Evolutionary conservation across 192 early-diverging fungal species (phyloP), one percentile per base, ranked within the genome.

Genomic region (Coemansia sp.): DNA sequence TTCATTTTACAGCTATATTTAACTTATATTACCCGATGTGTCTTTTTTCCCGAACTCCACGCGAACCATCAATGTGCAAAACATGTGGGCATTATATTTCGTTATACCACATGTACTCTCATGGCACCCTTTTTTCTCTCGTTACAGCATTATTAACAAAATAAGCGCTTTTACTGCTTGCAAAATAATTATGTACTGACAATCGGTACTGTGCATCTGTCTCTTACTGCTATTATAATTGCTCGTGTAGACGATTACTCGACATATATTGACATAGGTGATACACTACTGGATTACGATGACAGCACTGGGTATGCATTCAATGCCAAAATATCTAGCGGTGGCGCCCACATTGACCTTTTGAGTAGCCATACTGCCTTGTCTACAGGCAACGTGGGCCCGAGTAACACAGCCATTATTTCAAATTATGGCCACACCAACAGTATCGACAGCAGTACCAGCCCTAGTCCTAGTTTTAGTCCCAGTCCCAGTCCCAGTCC

Each of bases 341-440:
- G 56, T n/a, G 56, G 39, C 16, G 56, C 56, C 32, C 56, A 58
- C 15, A 40, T 6, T n/a, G 56, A 58, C 37, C 5, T 58, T 40
- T 40, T 58, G 26, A 40, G 13, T 37, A 37, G 56, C 32, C 42
- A 26, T 43, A 45, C 40, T 53, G 56, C 18, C 19, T 5, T 52
- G 5, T 23, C 40, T 13, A 13, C 23, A 39, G 15, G 10, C 32
- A n/a, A 5, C 13, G 6, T 21, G 13, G 39, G 9, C 26, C 26
- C 3, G 26, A 26, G 26, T 26, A 26, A 26, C 26, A 26, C 26
- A 26, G 26, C 3, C 3, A 26, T 26, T 0, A 26, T 26, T 26
- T 26, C 26, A 26, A 26, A 26, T 26, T 26, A 26, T 26, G 26
- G 26, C 26, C 26, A 26, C 26, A 26, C 26, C 26, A 26, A 26